Conservation (phyloP, 139 green algal genomes). For the Pseudopediastrum boryanum region DNA sequence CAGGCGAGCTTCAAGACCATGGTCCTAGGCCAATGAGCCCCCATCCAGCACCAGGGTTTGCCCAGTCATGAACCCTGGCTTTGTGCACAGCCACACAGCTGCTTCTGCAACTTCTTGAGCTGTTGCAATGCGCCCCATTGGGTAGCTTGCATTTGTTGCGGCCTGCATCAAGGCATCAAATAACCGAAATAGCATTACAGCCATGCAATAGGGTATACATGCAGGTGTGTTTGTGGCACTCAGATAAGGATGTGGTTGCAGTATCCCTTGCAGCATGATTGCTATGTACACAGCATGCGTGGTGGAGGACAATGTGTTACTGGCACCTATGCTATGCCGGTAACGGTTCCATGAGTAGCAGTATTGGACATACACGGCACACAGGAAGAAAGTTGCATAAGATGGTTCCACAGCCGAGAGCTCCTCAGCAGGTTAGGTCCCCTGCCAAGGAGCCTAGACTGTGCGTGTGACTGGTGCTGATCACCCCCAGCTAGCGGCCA, state of each 20-base stretch:
- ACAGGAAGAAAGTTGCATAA: too few species aligned
- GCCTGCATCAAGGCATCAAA: neutral
- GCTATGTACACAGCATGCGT: neutral
- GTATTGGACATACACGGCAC: neutral
- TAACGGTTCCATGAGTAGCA: neutral
- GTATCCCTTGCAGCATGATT: neutral
- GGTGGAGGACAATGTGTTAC: too few species aligned
- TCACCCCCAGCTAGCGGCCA: too few species aligned
- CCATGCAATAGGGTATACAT: neutral
- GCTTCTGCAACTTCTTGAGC: conserved; percentile 23
- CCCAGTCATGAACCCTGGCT: conserved; percentile 11
- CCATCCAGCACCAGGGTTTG: conserved; percentile 25
- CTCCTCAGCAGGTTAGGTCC: neutral
- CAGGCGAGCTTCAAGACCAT: too few species aligned
- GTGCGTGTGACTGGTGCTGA: too few species aligned
- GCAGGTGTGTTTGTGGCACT: neutral
- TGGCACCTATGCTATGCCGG: neutral
- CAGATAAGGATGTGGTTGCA: neutral
- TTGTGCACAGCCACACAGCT: conserved; percentile 17
- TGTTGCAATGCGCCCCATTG: conserved; percentile 27
- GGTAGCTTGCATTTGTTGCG: conserved; percentile 29
- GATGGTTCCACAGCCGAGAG: too few species aligned
- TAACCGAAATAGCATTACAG: neutral
- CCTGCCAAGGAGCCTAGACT: too few species aligned
- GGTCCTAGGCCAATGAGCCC: too few species aligned